phyloP scores from a whole-genome alignment of 2,329 filamentous ascomycete species.

The Hypoxylon sp. region DNA sequence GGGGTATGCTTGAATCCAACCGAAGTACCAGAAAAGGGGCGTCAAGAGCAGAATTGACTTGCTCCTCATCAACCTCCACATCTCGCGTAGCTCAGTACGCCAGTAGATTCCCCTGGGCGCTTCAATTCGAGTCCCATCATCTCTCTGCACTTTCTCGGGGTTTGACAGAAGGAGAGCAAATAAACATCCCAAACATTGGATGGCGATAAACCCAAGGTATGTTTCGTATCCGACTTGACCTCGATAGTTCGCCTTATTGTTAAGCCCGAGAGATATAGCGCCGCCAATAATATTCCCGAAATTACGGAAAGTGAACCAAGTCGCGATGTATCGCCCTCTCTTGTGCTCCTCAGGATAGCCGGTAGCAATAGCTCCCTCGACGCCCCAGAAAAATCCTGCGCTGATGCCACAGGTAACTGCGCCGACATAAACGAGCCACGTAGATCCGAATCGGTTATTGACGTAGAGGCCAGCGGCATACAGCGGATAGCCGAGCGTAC shows the following conservation, averaged over 20 bases:
- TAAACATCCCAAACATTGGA: slow-evolving; percentile 76
- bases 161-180: slow-evolving; percentile 74
- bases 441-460: slow-evolving; percentile 64
- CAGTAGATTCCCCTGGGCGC: slow-evolving; percentile 47
- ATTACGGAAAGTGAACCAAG: slow-evolving; percentile 75
- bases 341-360: slow-evolving; percentile 80
- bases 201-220: slow-evolving; percentile 77
- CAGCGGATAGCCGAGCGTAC: slow-evolving; percentile 55
- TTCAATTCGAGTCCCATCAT: slow-evolving; percentile 74
- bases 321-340: slow-evolving; percentile 74
- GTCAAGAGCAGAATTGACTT: slow-evolving; percentile 57
- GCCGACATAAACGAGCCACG: slow-evolving; percentile 78
- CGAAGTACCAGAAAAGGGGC: slow-evolving; percentile 57
- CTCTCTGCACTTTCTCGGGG: slow-evolving; percentile 75
- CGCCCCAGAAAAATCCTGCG: slow-evolving; percentile 82
- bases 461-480: slow-evolving; percentile 58
- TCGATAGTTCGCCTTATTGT: slow-evolving; percentile 64
- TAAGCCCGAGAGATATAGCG: slow-evolving; percentile 79
- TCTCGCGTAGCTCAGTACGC: slow-evolving; percentile 54
- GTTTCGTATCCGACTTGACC: slow-evolving; percentile 78
- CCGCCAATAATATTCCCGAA: slow-evolving; percentile 75
- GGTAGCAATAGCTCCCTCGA: slow-evolving; percentile 80
- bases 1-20: slow-evolving; percentile 59
- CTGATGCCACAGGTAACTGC: slow-evolving; percentile 78
- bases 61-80: slow-evolving; percentile 56